Evolutionary conservation across 495 filamentous ascomycete species (phyloP), one percentile per base, ranked within the genome.

Genomic region (Pseudoneurospora amorphoporcata): DNA sequence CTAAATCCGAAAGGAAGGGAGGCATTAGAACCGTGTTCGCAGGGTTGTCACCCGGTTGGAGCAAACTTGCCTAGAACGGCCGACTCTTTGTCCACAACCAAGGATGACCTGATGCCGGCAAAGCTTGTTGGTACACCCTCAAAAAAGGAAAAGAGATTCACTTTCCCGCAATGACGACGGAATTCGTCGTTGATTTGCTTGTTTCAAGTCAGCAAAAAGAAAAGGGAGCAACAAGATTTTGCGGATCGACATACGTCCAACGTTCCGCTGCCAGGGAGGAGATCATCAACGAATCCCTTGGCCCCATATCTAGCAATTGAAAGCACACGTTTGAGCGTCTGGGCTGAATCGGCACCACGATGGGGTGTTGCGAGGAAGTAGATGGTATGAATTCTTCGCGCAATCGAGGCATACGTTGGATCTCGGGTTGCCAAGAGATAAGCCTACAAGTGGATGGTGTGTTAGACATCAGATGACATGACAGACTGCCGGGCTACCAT

Each of bases 181-280:
- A 87, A 87, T 37, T 84, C 78, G 29, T 86, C 84, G 40, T 87
- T 87, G 39, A 87, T 79, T 0, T 72, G 68, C 73, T 86, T 72
- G 2, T 81, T n/a, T 0, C 72, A 39, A 4, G 37, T 65, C 38
- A 71, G 29, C 17, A 69, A 39, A 39, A 29, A 40, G 40, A 19
- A 23, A 32, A 23, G 17, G 4, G 23, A 3, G 37, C 73, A 37
- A 61, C 23, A 35, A 14, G 16, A 12, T 9, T n/a, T 8, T 10
- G 58, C 10, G 4, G 2, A 9, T n/a, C 3, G n/a, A 45, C 70
- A 14, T 41, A 76, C 76, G 12, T 75, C 70, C 19, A 77, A 40
- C 0, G 71, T 74, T 6, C 71, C 68, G 0, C 80, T 82, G 29
- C 77, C 76, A n/a, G 70, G 76, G 8, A 72, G 71, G 6, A 87